Percentiles rank a stretch among this genome's conserved stretches.
phyloP scores from a whole-genome alignment of 108 stramenopile genomes.

The Mayamaea pseudoterrestris region DNA sequence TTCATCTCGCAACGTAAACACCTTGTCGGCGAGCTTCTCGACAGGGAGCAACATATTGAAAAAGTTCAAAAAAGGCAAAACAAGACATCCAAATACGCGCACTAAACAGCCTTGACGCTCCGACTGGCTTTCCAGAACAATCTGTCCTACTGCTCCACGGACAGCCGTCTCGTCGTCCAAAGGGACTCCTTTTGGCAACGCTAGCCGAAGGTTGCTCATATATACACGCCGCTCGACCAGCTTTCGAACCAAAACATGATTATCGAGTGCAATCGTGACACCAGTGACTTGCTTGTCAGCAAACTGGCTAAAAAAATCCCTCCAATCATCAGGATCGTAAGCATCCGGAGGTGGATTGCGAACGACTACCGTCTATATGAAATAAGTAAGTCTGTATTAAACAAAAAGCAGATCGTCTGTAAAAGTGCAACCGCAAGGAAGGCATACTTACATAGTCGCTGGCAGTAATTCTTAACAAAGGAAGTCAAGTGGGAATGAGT shows the following conservation, averaged over 20 bases:
- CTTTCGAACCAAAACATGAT: conserved; percentile 32
- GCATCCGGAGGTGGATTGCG: conserved; percentile 67
- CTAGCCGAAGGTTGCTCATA: conserved; percentile 18
- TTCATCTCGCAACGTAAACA: conserved; percentile 24
- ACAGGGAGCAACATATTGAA: conserved; percentile 28
- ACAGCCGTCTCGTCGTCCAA: conserved; percentile 37
- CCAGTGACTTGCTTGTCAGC: conserved; percentile 40
- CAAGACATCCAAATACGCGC: conserved; percentile 8
- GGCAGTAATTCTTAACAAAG: too few relatives aligned
- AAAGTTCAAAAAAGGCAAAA: conserved; percentile 20
- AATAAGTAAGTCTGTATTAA: conserved; percentile 14
- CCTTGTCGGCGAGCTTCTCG: conserved; percentile 20
- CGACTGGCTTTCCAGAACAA: conserved; percentile 10
- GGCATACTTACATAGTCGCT: background rate
- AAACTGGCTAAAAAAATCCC: conserved; percentile 53
- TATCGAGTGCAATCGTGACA: conserved; percentile 62
- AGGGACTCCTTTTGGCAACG: conserved; percentile 24
- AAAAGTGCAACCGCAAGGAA: too few relatives aligned
- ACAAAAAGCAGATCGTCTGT: background rate
- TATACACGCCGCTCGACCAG: conserved; percentile 28
- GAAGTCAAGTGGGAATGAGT: too few relatives aligned
- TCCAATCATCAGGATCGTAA: conserved; percentile 64
- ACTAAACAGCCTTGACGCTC: conserved; percentile 12
- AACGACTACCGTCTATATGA: conserved; percentile 63
- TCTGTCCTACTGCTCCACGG: conserved; percentile 12